These are phyloP conservation scores for Talinum fruticosum DNA, from an alignment of 148 eudicot species.

Conservation along the genomic window DNA sequence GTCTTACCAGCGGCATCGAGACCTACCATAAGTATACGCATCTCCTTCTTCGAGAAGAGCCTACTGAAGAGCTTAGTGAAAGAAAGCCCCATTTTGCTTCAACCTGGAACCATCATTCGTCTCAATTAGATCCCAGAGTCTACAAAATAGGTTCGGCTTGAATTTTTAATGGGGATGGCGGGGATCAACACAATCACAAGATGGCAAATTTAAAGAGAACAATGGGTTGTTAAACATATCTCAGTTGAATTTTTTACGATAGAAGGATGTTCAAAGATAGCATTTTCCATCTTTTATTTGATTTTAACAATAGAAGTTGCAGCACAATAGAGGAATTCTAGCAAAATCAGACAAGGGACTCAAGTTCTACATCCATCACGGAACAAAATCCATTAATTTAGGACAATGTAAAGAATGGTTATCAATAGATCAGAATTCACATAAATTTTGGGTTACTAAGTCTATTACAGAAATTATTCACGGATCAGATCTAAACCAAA, in stretches of 20 bases:
- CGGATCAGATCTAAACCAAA: background rate
- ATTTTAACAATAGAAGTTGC: background rate
- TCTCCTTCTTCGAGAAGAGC: slow-evolving; percentile 7
- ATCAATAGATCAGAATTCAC: background rate
- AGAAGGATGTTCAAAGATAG: background rate
- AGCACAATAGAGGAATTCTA: background rate
- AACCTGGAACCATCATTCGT: background rate
- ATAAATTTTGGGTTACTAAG: background rate
- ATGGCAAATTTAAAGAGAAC: background rate
- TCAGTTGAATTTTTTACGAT: background rate
- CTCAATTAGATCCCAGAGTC: background rate
- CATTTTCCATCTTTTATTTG: background rate
- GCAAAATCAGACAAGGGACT: background rate
- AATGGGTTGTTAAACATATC: background rate
- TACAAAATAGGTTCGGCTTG: background rate
- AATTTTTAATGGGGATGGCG: background rate
- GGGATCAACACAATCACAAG: background rate
- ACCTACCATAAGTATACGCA: slow-evolving; percentile 5
- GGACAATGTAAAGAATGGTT: background rate
- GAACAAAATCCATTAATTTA: background rate
- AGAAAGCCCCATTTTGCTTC: slow-evolving; percentile 7
- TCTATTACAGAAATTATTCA: background rate
- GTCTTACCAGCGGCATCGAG: slow-evolving; percentile 6
- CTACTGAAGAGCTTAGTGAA: background rate
- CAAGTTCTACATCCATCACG: background rate